Evolutionary conservation across 805 yeast genomes (phyloP).

Genomic region (Sungouiella blattae): DNA sequence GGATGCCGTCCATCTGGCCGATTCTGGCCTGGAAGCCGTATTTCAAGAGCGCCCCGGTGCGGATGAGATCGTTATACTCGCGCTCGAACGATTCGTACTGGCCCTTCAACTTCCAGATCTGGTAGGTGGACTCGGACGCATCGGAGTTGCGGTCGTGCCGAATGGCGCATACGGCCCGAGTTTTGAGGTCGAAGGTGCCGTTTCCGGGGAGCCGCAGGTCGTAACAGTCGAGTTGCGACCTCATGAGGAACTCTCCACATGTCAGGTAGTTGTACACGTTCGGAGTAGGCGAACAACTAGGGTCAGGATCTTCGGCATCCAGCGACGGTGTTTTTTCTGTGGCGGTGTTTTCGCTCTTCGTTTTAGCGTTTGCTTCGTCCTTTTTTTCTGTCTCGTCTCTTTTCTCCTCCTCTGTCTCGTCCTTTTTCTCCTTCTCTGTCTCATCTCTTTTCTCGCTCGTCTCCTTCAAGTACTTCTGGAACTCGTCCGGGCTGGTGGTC

Average conservation of each 20-base stretch:
- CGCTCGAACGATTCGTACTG: conserved; percentile 75
- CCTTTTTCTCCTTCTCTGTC: conserved; percentile 11
- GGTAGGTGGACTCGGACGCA: conserved; percentile 58
- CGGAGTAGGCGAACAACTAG: too few relatives aligned
- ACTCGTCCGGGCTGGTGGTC: conserved; percentile 56
- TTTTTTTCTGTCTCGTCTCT: conserved; percentile 5
- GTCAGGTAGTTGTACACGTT: conserved; percentile 67
- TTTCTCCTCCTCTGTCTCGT: conserved; percentile 9
- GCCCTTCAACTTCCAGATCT: conserved; percentile 60
- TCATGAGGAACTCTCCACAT: conserved; percentile 65
- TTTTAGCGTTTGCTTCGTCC: too few relatives aligned
- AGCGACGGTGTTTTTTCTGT: neutral
- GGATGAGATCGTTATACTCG: conserved; percentile 70
- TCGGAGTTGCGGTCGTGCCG: conserved; percentile 71
- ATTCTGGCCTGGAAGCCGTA: conserved; percentile 89
- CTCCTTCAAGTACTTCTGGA: conserved; percentile 31
- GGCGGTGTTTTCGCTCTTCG: neutral
- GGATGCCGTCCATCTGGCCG: conserved; percentile 96
- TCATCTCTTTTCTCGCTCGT: conserved; percentile 8
- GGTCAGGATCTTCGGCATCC: conserved; percentile 1
- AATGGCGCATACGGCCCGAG: conserved; percentile 86
- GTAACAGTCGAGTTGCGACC: conserved; percentile 88
- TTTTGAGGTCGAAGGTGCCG: conserved; percentile 88
- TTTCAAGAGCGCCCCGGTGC: conserved; percentile 71
- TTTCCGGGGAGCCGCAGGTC: conserved; percentile 79